Conservation (phyloP, 108 stramenopile genomes). For the Skeletonema potamos region DNA sequence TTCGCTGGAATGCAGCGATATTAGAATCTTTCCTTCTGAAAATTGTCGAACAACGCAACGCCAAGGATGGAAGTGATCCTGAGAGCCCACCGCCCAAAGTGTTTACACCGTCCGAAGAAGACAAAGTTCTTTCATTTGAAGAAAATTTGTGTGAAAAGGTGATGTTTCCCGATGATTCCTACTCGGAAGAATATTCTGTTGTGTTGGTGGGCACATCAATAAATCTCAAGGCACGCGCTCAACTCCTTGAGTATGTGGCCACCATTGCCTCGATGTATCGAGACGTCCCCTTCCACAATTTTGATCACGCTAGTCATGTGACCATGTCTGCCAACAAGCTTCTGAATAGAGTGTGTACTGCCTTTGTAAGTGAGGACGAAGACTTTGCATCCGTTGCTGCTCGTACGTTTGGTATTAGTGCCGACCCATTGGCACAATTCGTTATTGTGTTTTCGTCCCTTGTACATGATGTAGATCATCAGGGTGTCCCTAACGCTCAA, state of each 20-base stretch:
- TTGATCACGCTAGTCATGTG: constrained; percentile 59
- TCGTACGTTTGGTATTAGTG: constrained; percentile 56
- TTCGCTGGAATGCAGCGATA: constrained; percentile 12
- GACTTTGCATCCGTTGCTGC: constrained; percentile 21
- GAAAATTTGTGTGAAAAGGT: constrained; percentile 1
- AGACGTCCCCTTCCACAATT: constrained; percentile 58
- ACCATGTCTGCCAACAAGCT: constrained; percentile 49
- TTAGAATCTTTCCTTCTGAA: constrained; percentile 3
- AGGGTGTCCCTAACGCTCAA: constrained; percentile 54
- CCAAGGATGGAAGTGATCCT: background rate
- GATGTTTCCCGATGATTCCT: background rate
- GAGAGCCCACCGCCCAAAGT: background rate
- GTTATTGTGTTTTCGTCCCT: constrained; percentile 55
- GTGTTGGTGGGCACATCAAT: constrained; percentile 3
- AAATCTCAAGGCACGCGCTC: background rate
- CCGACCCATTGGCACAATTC: constrained; percentile 60
- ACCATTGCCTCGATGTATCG: constrained; percentile 14
- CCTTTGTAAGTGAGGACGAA: constrained; percentile 24
- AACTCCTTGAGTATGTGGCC: constrained; percentile 5
- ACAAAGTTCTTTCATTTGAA: background rate
- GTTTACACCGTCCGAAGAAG: background rate
- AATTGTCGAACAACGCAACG: background rate
- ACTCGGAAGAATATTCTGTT: constrained; percentile 6
- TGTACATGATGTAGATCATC: constrained; percentile 68
- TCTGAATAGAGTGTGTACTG: constrained; percentile 40